These are phyloP conservation scores for Cordyceps tenuipes DNA, from an alignment of 2,329 filamentous ascomycete species.

Conservation along the genomic window DNA sequence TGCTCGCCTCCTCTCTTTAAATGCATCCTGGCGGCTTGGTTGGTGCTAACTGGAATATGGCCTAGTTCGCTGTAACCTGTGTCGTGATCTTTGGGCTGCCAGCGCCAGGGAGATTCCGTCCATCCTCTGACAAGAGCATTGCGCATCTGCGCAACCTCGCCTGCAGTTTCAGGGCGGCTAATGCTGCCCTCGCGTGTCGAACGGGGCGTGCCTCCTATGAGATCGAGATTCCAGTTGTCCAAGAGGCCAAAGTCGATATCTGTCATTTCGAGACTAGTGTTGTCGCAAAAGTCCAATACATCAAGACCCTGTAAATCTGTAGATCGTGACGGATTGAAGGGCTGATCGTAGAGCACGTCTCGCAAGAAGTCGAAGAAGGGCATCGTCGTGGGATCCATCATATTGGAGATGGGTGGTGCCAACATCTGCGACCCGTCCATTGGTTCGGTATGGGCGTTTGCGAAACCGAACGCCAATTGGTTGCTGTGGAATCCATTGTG, in stretches of 20 bases:
- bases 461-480: slow-evolving; percentile 1
- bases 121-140: slow-evolving; percentile 39
- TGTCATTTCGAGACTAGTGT: slow-evolving; percentile 41
- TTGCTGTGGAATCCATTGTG: slow-evolving; percentile 12
- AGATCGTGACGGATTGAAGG: slow-evolving; percentile 27
- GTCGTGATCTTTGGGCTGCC: slow-evolving; percentile 37
- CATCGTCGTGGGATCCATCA: slow-evolving; percentile 25
- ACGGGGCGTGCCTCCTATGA: slow-evolving; percentile 14
- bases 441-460: not conserved
- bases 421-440: slow-evolving; percentile 11
- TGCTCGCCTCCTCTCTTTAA: slow-evolving; percentile 31
- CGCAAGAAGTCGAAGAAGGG: slow-evolving; percentile 44
- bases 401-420: slow-evolving; percentile 11
- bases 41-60: slow-evolving; percentile 35
- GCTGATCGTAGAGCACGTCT: slow-evolving; percentile 41
- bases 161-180: slow-evolving; percentile 27
- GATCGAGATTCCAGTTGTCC: slow-evolving; percentile 40
- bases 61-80: slow-evolving; percentile 35
- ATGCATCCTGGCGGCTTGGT: slow-evolving; percentile 29
- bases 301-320: slow-evolving; percentile 34
- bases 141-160: slow-evolving; percentile 38
- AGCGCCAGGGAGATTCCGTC: slow-evolving; percentile 44
- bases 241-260: slow-evolving; percentile 44
- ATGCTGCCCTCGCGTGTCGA: slow-evolving; percentile 16
- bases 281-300: slow-evolving; percentile 42